phyloP scores from a whole-genome alignment of 1,284 basidiomycete genomes.

The Pseudozyma sp. region DNA sequence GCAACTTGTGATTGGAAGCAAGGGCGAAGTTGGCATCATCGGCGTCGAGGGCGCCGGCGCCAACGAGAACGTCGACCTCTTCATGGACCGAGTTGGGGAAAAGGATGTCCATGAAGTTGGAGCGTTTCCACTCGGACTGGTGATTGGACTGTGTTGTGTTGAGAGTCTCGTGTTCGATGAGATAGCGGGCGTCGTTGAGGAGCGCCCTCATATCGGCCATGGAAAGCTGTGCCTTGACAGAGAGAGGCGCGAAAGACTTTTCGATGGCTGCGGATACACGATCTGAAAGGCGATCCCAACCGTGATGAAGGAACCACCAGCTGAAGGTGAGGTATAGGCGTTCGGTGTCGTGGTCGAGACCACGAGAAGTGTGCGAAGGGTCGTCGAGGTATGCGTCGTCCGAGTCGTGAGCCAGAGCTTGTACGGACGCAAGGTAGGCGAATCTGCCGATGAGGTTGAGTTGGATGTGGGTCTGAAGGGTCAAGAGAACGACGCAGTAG shows the following conservation, averaged over 20 bases:
- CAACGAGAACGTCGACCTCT: slow-evolving; percentile 57
- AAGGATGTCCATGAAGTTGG: slow-evolving; percentile 52
- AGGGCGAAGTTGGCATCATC: slow-evolving; percentile 21
- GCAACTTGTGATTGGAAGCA: slow-evolving; percentile 73
- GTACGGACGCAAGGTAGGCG: slow-evolving; percentile 80
- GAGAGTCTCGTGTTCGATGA: slow-evolving; percentile 28
- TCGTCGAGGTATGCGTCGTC: slow-evolving; percentile 10
- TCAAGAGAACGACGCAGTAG: slow-evolving; percentile 83
- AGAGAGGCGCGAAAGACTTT: slow-evolving; percentile 78
- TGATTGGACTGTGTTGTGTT: neutral
- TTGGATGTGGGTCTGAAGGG: slow-evolving; percentile 83
- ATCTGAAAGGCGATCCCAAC: slow-evolving; percentile 84
- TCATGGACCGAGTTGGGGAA: slow-evolving; percentile 58
- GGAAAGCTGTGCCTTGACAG: slow-evolving; percentile 80
- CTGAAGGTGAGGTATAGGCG: slow-evolving; percentile 83
- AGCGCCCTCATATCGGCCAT: slow-evolving; percentile 75
- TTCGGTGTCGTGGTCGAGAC: slow-evolving; percentile 74
- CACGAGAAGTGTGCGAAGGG: slow-evolving; percentile 8
- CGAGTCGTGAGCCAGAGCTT: slow-evolving; percentile 69
- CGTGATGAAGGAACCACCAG: slow-evolving; percentile 90
- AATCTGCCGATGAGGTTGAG: slow-evolving; percentile 83
- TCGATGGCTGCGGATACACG: slow-evolving; percentile 80
- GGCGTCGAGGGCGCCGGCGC: slow-evolving; percentile 58
- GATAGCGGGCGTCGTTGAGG: slow-evolving; percentile 27
- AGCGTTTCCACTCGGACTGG: slow-evolving; percentile 19